Percentiles rank a stretch among this genome's conserved stretches.
Evolutionary conservation across 2,329 filamentous ascomycete genomes (phyloP).

Genomic region (Paecilomyces dactylethromorphus): DNA sequence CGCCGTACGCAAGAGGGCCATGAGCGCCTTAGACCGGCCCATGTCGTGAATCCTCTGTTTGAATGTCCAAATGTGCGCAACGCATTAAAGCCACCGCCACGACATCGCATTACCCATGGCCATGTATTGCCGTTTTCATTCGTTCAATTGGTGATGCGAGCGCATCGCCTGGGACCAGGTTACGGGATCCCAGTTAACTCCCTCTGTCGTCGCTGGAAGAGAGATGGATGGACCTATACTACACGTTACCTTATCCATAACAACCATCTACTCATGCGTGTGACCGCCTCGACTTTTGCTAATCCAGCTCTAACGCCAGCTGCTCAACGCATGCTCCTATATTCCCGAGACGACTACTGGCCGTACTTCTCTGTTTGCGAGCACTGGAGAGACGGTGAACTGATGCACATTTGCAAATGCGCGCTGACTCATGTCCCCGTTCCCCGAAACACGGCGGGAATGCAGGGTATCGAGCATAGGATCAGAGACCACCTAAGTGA

Average conservation of each 20-base stretch:
- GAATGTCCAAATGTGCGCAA: slow-evolving; percentile 49
- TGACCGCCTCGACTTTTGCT: slow-evolving; percentile 50
- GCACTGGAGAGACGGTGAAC: slow-evolving; percentile 56
- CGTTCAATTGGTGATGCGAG: slow-evolving; percentile 50
- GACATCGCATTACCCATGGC: slow-evolving; percentile 48
- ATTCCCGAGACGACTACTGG: slow-evolving; percentile 53
- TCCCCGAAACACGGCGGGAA: slow-evolving; percentile 30
- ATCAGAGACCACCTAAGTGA: slow-evolving; percentile 27
- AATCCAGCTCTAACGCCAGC: slow-evolving; percentile 45
- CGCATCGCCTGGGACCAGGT: slow-evolving; percentile 38
- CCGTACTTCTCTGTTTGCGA: slow-evolving; percentile 58
- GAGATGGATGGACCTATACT: slow-evolving; percentile 49
- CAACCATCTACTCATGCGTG: slow-evolving; percentile 52
- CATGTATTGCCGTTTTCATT: slow-evolving; percentile 54
- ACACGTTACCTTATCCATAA: slow-evolving; percentile 49
- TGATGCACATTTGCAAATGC: slow-evolving; percentile 57
- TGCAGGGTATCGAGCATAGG: slow-evolving; percentile 36
- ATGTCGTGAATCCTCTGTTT: slow-evolving; percentile 52
- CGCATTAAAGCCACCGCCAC: slow-evolving; percentile 40
- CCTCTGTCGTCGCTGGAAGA: slow-evolving; percentile 50
- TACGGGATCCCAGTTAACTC: slow-evolving; percentile 44
- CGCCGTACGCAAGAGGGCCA: slow-evolving; percentile 45
- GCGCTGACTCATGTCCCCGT: slow-evolving; percentile 52
- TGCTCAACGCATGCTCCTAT: slow-evolving; percentile 50
- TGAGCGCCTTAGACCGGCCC: slow-evolving; percentile 49